Percentiles rank a stretch among this genome's conserved stretches.
These are phyloP conservation scores for Avena insularis DNA, from an alignment of 176 grass and related monocot genomes.

Conservation along the genomic window DNA sequence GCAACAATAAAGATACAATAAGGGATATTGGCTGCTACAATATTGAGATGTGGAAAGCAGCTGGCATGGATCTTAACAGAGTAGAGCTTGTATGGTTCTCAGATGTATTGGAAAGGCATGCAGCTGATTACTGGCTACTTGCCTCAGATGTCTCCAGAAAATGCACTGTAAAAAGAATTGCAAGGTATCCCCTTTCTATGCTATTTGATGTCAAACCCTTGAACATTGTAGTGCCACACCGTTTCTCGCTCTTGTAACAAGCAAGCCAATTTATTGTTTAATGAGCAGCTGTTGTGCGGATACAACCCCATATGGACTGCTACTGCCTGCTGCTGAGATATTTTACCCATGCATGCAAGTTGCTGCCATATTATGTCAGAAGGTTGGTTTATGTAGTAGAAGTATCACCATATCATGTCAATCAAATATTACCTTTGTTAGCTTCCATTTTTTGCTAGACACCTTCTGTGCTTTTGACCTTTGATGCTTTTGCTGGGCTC, in stretches of 20 bases:
- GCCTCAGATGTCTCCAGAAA: background rate
- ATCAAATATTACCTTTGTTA: background rate
- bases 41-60: slow-evolving; percentile 18
- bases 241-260: background rate
- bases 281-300: background rate
- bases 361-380: slow-evolving; percentile 10
- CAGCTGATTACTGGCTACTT: background rate
- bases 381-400: background rate
- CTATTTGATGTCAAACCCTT: background rate
- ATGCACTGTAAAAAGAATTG: background rate
- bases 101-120: background rate
- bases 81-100: slow-evolving; percentile 28
- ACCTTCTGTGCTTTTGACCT: background rate
- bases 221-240: background rate
- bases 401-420: background rate
- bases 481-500: background rate
- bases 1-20: background rate
- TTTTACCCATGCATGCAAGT: slow-evolving; percentile 22
- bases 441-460: background rate
- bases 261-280: background rate
- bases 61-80: slow-evolving; percentile 6
- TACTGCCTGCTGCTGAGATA: background rate
- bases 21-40: background rate
- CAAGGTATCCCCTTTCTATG: background rate
- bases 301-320: background rate